phyloP scores from a whole-genome alignment of 345 rosid genomes.

The Arabidopsis arenosa region DNA sequence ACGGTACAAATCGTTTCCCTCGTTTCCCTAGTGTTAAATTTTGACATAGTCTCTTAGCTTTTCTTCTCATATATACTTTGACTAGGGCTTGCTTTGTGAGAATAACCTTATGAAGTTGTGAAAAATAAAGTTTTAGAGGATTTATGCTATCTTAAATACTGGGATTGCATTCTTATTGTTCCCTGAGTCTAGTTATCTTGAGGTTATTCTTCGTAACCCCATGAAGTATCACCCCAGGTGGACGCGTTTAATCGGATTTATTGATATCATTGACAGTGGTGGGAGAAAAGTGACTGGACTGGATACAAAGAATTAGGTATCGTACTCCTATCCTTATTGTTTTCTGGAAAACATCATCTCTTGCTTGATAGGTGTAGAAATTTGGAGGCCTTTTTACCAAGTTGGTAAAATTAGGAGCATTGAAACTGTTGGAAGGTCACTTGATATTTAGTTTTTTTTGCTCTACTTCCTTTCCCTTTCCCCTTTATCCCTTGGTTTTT shows the following conservation, averaged over 20 bases:
- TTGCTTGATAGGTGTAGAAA: conserved; percentile 12
- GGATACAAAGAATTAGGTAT: conserved; percentile 99
- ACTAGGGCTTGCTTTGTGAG: conserved; percentile 15
- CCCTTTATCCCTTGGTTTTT: neutral
- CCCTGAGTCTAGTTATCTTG: conserved; percentile 19
- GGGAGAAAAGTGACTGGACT: conserved; percentile 99
- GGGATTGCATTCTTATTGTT: conserved; percentile 23
- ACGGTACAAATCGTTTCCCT: conserved; percentile 57
- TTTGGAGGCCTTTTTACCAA: neutral
- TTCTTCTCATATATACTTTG: neutral
- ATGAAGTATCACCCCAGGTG: conserved; percentile 66
- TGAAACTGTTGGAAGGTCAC: conserved; percentile 1
- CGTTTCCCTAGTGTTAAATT: conserved; percentile 30
- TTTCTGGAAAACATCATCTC: conserved; percentile 13
- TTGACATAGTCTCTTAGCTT: neutral
- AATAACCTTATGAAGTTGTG: neutral
- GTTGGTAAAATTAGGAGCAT: neutral
- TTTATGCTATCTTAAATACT: neutral
- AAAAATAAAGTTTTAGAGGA: neutral
- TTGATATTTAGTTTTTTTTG: conserved; percentile 25
- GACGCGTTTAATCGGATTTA: conserved; percentile 77
- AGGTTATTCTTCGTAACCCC: conserved; percentile 54
- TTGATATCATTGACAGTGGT: conserved; percentile 98
- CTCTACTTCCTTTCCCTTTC: conserved; percentile 2
- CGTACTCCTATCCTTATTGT: conserved; percentile 22